These are phyloP conservation scores for Aspergillus quadricinctus DNA, from an alignment of 2,329 filamentous ascomycete species.

Conservation along the genomic window DNA sequence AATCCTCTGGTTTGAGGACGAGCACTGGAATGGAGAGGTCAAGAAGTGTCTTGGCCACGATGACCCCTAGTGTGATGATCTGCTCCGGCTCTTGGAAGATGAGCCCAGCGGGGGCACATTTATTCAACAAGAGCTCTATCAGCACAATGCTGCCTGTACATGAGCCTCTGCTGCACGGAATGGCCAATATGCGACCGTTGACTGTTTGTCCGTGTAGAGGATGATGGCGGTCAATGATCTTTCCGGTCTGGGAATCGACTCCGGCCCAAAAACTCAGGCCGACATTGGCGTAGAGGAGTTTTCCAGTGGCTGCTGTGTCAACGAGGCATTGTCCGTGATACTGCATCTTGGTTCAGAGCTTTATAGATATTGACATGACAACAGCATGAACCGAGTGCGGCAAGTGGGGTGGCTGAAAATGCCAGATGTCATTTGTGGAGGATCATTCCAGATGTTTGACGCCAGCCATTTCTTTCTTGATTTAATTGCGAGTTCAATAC, in stretches of 20 bases:
- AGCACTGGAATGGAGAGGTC: slow-evolving; percentile 39
- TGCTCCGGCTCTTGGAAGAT: slow-evolving; percentile 41
- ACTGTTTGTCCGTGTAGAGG: slow-evolving; percentile 34
- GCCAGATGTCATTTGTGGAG: too few relatives aligned
- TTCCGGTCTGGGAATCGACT: slow-evolving; percentile 37
- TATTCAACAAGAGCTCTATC: slow-evolving; percentile 43
- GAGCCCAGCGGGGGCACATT: slow-evolving; percentile 36
- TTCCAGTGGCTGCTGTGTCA: slow-evolving; percentile 19
- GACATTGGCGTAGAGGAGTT: slow-evolving; percentile 23
- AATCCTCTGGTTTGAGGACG: slow-evolving; percentile 16
- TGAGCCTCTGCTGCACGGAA: slow-evolving; percentile 46
- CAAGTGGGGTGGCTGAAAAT: too few relatives aligned
- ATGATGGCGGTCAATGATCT: slow-evolving; percentile 44
- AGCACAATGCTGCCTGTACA: slow-evolving; percentile 45
- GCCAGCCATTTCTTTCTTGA: too few relatives aligned
- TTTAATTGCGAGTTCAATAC: too few relatives aligned
- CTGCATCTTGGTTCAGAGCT: background rate
- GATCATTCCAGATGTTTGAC: too few relatives aligned
- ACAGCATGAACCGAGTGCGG: too few relatives aligned
- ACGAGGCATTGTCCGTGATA: slow-evolving; percentile 6
- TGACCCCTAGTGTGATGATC: slow-evolving; percentile 45
- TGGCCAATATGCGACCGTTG: slow-evolving; percentile 35
- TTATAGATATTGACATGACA: background rate
- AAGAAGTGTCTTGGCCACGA: slow-evolving; percentile 43
- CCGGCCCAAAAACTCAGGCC: slow-evolving; percentile 47